Conservation (phyloP, 2,329 filamentous ascomycete species). For the Cercospora zeae-maydis region DNA sequence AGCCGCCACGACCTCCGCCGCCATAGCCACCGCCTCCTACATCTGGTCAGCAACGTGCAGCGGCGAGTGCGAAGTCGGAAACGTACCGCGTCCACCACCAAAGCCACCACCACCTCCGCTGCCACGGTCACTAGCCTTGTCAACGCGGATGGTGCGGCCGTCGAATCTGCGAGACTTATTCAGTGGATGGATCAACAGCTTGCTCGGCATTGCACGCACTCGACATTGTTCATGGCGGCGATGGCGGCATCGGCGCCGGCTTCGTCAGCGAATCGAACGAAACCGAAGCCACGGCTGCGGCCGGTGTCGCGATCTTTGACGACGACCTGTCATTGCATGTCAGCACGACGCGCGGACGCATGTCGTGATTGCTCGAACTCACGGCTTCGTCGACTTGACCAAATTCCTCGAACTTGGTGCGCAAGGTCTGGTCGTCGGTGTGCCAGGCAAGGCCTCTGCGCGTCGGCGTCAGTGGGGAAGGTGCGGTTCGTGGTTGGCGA, state of each 20-base stretch:
- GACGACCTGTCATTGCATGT: conserved; percentile 65
- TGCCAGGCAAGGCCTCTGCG: conserved; percentile 94
- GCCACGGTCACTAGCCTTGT: conserved; percentile 84
- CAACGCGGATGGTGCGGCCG: conserved; percentile 88
- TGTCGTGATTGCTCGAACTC: conserved; percentile 46
- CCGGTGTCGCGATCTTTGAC: conserved; percentile 97
- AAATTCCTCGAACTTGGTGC: conserved; percentile 88
- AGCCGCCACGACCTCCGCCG: conserved; percentile 21
- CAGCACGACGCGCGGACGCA: not conserved
- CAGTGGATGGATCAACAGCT: conserved; percentile 1
- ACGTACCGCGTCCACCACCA: conserved; percentile 38
- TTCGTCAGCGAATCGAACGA: conserved; percentile 82
- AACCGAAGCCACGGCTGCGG: conserved; percentile 94
- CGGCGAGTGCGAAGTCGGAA: not conserved
- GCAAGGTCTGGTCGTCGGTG: conserved; percentile 83
- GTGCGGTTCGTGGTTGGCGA: conserved; percentile 1
- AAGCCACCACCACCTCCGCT: conserved; percentile 58
- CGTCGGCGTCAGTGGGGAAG: conserved; percentile 21
- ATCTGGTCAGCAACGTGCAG: conserved; percentile 1
- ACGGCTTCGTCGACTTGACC: conserved; percentile 93
- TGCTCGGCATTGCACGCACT: conserved; percentile 57
- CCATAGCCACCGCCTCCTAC: conserved; percentile 20
- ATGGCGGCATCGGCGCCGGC: conserved; percentile 74
- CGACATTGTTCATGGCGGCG: conserved; percentile 76
- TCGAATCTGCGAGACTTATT: conserved; percentile 66